Evolutionary conservation across 2,329 filamentous ascomycete species (phyloP), one percentile per base, ranked within the genome.

Genomic region (Xylariaceae sp.): DNA sequence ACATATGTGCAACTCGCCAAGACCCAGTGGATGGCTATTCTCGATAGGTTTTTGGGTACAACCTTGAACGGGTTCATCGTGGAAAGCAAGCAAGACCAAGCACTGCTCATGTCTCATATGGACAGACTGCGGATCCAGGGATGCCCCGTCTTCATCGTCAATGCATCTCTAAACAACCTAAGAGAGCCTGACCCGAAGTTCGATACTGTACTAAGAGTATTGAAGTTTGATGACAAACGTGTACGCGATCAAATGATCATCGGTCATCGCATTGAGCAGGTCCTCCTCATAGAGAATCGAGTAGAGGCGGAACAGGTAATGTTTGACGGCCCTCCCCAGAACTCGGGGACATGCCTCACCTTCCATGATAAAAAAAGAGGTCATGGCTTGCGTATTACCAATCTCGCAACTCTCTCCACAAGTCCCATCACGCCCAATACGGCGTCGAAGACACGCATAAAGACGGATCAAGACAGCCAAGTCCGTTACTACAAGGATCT

Each of bases 161-260:
- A 3, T 77, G 87, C 46, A 76, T 91, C 51, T 32, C 40, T 61
- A 4, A 51, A 44, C 62, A 82, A 80, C 4, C 72, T 76, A n/a
- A 77, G 89, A 54, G 91, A 97, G 67, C 94, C 94, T 1, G 85
- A 89, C 58, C 57, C 73, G 13, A 71, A 78, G 2, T 88, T 88
- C 53, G 81, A 89, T 61, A 99, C 94, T 0, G 85, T 92, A 57
- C 74, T 96, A 43, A 81, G 89, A 47, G 83, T 89, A 1, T 76
- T 99, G 49, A 86, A 90, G 70, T 88, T 97, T 57, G 88, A 94
- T 56, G 84, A 92, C 61, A 81, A 88, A 18, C 72, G 88, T 41
- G 86, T 96, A 18, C 85, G 85, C 47, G 87, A 90, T 56, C 86
- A 91, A 55, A 75, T 97, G 44, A 86, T 99, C 64, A 94, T 97